Evolutionary conservation across 257 asterid species (phyloP), one percentile per base, ranked within the genome.

Genomic region (Fraxinus cuspidata): DNA sequence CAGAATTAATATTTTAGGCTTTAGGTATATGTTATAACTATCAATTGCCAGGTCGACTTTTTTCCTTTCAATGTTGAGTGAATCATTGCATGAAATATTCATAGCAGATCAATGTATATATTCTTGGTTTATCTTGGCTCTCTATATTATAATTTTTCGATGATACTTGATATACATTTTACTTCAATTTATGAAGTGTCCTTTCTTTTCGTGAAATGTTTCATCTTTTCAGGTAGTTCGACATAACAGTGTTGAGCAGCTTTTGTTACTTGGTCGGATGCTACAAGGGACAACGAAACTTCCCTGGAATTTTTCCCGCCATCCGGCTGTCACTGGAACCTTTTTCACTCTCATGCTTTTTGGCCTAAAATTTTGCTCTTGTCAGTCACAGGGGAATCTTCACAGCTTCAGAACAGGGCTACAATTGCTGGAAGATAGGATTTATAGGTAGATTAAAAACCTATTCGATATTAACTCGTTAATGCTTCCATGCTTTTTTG

Each of bases 371-470:
- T 93, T 92, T 70, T 92, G 97, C 87, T 85, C 97, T 32, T 96
- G 97, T 88, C 90, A 89, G 78, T 86, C 86, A 13, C 99, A 93
- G 87, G 91, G 97, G 75, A 96, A 92, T 89, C 88, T 89, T 79
- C 92, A 89, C 73, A 89, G 88, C 81, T 91, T 90, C 85, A 88
- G 80, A 87, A 78, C 92, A 70, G 99, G 99, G 77, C 97, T 92
- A 88, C 99, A 90, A 86, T 91, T 96, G 80, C 92, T 93, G 71
- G 99, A 96, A 82, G 99, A 96, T 84, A 94, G 97, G 83, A 89
- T 96, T 87, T 96, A 89, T 80, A 87, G 99, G 99, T 93, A 38
- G 11, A 68, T 49, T 60, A 13, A 80, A 49, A 63, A 65, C 42
- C 44, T 42, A 49, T 47, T 35, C 10, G 44, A 63, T 47, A 64